Conservation (phyloP, 768 basidiomycete species). For the Kwoniella sp. region DNA sequence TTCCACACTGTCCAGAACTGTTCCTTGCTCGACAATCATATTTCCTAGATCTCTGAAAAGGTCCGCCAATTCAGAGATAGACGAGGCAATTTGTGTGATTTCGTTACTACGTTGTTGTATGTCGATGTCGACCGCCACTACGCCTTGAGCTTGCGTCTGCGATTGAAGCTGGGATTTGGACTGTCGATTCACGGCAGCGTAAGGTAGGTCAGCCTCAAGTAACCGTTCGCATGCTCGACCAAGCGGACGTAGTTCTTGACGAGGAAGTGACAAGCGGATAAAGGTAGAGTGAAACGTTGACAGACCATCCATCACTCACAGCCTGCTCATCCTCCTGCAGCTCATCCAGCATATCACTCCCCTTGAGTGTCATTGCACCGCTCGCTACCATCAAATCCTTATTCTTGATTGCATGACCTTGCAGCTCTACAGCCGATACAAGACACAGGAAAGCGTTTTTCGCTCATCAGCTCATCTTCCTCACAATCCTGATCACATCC, state of each 20-base stretch:
- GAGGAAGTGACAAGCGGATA: too few species aligned
- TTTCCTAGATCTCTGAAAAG: constrained; percentile 92
- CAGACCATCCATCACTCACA: constrained; percentile 59
- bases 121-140: constrained; percentile 56
- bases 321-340: constrained; percentile 89
- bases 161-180: constrained; percentile 41
- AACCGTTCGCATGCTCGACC: too few species aligned
- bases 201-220: too few species aligned
- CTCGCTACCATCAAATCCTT: constrained; percentile 90
- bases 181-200: neutral
- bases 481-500: too few species aligned
- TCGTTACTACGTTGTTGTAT: constrained; percentile 66
- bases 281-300: too few species aligned
- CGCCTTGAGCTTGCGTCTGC: constrained; percentile 54
- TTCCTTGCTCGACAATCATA: constrained; percentile 97
- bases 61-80: constrained; percentile 86
- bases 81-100: constrained; percentile 84
- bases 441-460: constrained; percentile 2
- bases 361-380: constrained; percentile 75
- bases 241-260: too few species aligned
- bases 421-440: constrained; percentile 75
- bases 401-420: constrained; percentile 97
- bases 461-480: neutral
- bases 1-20: constrained; percentile 91
- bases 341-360: constrained; percentile 77